Base-by-base conservation (phyloP, 805 yeast genomes). In the Saccharomycopsis fibuligera region DNA sequence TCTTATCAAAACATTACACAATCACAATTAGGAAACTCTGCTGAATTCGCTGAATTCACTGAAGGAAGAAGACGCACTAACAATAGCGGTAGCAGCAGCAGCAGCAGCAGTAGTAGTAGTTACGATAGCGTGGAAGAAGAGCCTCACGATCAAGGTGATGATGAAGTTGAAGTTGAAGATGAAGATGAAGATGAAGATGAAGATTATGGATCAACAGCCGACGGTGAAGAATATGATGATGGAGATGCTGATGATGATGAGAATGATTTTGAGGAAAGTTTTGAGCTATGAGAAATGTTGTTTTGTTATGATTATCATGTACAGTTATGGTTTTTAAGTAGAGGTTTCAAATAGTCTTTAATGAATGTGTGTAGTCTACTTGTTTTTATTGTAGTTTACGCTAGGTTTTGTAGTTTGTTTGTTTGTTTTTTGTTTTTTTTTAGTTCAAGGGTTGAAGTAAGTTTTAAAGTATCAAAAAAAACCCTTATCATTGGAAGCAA, bases 201-300 rank as follows among this genome's bases (percentile, higher is more conserved):
- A 4, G 47, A 19, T 48, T 37, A n/a, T 17, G 9, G n/a, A 10
- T 23, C 14, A 16, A 31, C 14, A 38, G 27, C 14, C 25, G 30
- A n/a, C 25, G 41, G 25, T 3, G 31, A 50, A n/a, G 54, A 47
- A n/a, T 14, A 36, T 14, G 52, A 51, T 9, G 56, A 51, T 12
- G 48, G 40, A 8, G 50, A 42, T 3, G 48, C 48, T 9, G 5
- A 19, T 3, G 49, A 48, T 17, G 53, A 51, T 14, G 51, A 47
- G 9, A 33, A 40, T 23, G 43, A 46, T 14, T 46, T 29, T 40
- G 54, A 54, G 1, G 50, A 44, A 19, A 19, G 35, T 14, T 42
- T 42, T 29, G 45, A 31, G 37, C 21, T 42, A 12, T 42, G 21
- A 24, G 16, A 8, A 8, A 24, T 21, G 14, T 17, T n/a, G 9